Base-by-base conservation (phyloP, 2,329 filamentous ascomycete genomes). In the Fusarium euwallaceae region DNA sequence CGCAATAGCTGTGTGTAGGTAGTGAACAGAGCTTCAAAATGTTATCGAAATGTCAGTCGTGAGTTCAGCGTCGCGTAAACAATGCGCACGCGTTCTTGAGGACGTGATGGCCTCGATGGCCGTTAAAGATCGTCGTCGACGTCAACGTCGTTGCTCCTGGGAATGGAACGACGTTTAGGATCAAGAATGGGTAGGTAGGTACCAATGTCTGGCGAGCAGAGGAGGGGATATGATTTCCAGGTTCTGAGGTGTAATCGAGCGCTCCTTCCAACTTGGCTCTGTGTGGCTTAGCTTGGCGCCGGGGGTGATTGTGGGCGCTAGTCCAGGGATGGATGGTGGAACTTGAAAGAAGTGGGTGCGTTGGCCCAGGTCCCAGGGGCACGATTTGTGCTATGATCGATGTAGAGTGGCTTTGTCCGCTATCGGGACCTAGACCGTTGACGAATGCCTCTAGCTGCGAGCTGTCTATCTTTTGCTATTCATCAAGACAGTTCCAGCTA, bases 301-400 rank as follows among this genome's bases (percentile, higher is more conserved):
- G 64, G 74, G 74, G 45, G 61, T 48, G 48, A 29, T 32, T 55
- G 53, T 9, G 32, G 22, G 20, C 69, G 56, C 73, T 78, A 78
- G 61, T 68, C 71, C 67, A 32, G 62, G 61, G 36, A 65, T 60
- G 60, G 73, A 67, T 71, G 66, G 68, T 69, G 70, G 64, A 37
- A 70, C 66, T 70, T 66, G 27, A 29, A 5, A 20, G 60, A 59
- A 59, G 59, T 58, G 65, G 66, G 66, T 74, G 64, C 37, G 17
- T 32, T 74, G 65, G 69, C 66, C 61, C 73, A 77, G 74, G 73
- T 61, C 61, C 75, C 70, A 75, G 60, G 69, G 64, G 71, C 59
- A 37, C 27, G 37, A 20, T 69, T 17, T 66, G 48, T 53, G 48
- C 24, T 24, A 27, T 34, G 32, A 34, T 34, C 12, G 32, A 34